Evolutionary conservation across 805 yeast species (phyloP), one percentile per base, ranked within the genome.

Genomic region (Teunomyces pallodes): DNA sequence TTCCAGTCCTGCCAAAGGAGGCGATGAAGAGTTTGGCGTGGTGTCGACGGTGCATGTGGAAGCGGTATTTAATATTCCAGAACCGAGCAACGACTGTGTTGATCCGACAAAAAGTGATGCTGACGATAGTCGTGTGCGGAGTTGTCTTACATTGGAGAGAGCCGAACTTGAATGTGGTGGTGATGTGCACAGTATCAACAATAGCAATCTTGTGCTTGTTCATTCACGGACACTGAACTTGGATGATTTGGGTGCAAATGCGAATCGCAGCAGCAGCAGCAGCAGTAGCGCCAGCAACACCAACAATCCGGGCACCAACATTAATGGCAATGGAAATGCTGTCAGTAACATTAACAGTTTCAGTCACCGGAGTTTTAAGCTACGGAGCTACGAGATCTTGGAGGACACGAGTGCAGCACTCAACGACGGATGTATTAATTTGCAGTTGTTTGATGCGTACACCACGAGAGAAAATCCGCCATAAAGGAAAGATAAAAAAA

Each of bases 401-500:
- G 76, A 72, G 51, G 70, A 68, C 46, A 61, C 72, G 3, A 55
- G 65, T 33, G 49, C 48, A 1, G 51, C 47, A 5, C 42, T 69
- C 31, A 69, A 70, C 48, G 67, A 63, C 33, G 69, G 67, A 9
- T 63, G 70, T 43, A 57, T 70, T 26, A 66, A 67, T 51, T 56
- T 74, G 12, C 74, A 68, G 54, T 54, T 70, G 29, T 70, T 74
- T 42, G 76, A 71, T 46, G 74, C 76, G 0, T 73, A 65, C 52
- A 64, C 69, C 16, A 72, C 74, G 1, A 65, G 60, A 46, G 77
- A 73, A 52, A 74, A 74, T 43, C 76, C 75, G 1, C 65, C 71
- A 28, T 67, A 50, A 48, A 29, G 32, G 6, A 8, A 5, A 5
- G n/a, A 8, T 3, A 29, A n/a, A 5, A 29, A 10, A 28, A 28